Conservation (phyloP, 176 grass and related monocot species). For the Poa pratensis region DNA sequence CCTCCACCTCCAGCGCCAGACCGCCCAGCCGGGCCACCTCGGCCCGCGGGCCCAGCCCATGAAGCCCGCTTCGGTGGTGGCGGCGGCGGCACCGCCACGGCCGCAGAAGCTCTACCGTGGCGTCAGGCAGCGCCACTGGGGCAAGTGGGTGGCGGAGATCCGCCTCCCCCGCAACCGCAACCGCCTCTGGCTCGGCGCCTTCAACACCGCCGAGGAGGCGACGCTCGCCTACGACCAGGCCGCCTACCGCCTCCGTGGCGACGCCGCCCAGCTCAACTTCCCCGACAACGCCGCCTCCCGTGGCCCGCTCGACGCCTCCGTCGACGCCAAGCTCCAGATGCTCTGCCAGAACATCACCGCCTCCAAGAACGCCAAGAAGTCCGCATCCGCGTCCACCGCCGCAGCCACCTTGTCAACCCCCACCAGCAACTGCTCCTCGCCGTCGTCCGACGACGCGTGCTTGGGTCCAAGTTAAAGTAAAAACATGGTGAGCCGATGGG, state of each 20-base stretch:
- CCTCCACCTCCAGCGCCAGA: slow-evolving; percentile 48
- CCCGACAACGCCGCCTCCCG: slow-evolving; percentile 59
- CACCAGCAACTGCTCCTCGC: slow-evolving; percentile 43
- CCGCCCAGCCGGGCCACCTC: slow-evolving; percentile 29
- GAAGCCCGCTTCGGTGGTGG: slow-evolving; percentile 42
- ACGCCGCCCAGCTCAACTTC: slow-evolving; percentile 65
- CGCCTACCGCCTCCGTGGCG: slow-evolving; percentile 64
- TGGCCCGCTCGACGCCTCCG: slow-evolving; percentile 74
- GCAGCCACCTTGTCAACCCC: slow-evolving; percentile 36
- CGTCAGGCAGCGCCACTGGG: slow-evolving; percentile 82
- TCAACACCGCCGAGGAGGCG: slow-evolving; percentile 79
- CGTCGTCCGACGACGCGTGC: slow-evolving; percentile 40
- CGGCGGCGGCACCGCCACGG: slow-evolving; percentile 33
- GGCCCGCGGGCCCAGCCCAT: slow-evolving; percentile 56
- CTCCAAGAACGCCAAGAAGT: slow-evolving; percentile 46
- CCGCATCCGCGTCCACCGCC: neutral
- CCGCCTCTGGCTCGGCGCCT: slow-evolving; percentile 89
- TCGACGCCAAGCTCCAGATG: slow-evolving; percentile 90
- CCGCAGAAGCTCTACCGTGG: slow-evolving; percentile 79
- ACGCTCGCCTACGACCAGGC: slow-evolving; percentile 68
- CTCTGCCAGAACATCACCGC: slow-evolving; percentile 61
- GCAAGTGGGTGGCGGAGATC: slow-evolving; percentile 91
- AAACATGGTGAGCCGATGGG: too few relatives aligned
- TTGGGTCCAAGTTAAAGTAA: too few relatives aligned
- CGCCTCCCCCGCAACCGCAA: slow-evolving; percentile 77